Base-by-base conservation (phyloP, 768 basidiomycete genomes). In the Pleurotus cornucopiae region DNA sequence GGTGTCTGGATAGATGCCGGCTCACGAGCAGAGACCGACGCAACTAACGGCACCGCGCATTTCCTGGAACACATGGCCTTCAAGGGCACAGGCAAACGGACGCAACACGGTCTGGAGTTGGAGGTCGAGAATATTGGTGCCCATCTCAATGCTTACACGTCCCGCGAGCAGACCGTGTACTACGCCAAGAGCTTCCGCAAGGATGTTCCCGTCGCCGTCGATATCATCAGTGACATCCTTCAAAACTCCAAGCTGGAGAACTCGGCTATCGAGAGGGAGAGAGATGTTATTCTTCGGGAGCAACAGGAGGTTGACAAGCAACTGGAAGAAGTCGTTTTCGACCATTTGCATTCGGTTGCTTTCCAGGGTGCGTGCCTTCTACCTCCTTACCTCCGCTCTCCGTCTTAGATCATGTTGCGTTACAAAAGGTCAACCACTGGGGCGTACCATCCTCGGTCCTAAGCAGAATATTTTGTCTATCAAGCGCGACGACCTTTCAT, bases 251-350 rank as follows among this genome's bases (percentile, higher is more conserved):
- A 94, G 76, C 81, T 98, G 49, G 97, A 99, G 67, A 72, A 70
- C 52, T 61, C 78, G 23, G 94, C 95, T 0, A 86, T 99, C 62
- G 97, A 98, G 74, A 79, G 95, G 61, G 97, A 98, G 76, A 85
- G 95, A 44, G 94, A 95, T 69, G 95, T 98, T 41, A 98, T 98
- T 62, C 72, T 98, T 55, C 81, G 97, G 60, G 97, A 99, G 71
- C 95, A 97, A 76, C 91, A 98, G 76, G 97, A 98, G 76, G 97
- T 98, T 26, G 94, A 97, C 75, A 98, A 98, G 77, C 94, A 97
- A 78, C 73, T 91, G 51, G 95, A 98, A 76, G 97, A 98, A 72
- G 95, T 98, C 65, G 93, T 98, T 6, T 98, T 99, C 64, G 97
- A 98, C 75, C 97, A 99, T 69, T 75, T 99, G 57, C 97, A 99